Percentiles rank a stretch among this genome's conserved stretches.
Evolutionary conservation across 345 rosid species (phyloP).

Genomic region (Iberis pinnata): DNA sequence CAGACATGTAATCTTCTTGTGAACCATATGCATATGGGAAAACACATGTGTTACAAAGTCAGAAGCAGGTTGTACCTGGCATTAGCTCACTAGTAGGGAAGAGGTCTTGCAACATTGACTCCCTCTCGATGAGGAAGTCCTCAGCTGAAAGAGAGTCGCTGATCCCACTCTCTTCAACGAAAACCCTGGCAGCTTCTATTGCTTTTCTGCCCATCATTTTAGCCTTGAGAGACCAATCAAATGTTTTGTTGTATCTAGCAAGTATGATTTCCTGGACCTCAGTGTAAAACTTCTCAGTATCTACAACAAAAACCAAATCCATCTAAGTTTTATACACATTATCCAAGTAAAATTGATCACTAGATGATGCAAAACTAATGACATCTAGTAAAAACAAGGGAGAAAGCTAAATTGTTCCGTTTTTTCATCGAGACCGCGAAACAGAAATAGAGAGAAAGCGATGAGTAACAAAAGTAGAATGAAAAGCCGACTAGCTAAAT

Average conservation of each 20-base stretch:
- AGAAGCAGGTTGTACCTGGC: conserved; percentile 49
- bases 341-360: not conserved
- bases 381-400: too few species aligned
- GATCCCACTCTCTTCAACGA: conserved; percentile 76
- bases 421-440: too few species aligned
- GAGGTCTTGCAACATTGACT: conserved; percentile 58
- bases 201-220: conserved; percentile 98
- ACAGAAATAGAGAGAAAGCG: too few species aligned
- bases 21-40: not conserved
- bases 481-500: too few species aligned
- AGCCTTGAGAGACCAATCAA: conserved; percentile 94
- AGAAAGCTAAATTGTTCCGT: too few species aligned
- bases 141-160: conserved; percentile 81
- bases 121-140: conserved; percentile 72
- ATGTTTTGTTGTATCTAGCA: conserved; percentile 68
- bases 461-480: too few species aligned
- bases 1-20: not conserved
- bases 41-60: not conserved
- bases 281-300: conserved; percentile 93
- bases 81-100: conserved; percentile 82
- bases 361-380: not conserved
- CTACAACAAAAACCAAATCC: conserved; percentile 34
- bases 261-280: conserved; percentile 87
- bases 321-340: not conserved
- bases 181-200: conserved; percentile 70